These are phyloP conservation scores for Hippophae gyantsensis DNA, from an alignment of 306 rosid genomes.

Conservation along the genomic window DNA sequence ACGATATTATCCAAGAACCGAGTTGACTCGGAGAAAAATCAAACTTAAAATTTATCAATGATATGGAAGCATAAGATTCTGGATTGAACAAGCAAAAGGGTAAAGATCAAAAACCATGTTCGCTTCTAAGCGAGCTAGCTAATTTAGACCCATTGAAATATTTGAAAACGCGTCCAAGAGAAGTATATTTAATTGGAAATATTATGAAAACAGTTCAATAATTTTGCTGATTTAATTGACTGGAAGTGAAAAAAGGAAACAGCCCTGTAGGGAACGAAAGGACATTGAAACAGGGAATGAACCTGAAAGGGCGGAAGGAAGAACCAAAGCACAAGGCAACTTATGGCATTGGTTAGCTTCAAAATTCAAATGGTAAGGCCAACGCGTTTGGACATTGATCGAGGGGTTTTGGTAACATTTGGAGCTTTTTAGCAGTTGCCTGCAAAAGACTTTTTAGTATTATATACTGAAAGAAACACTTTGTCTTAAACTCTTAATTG, in stretches of 20 bases:
- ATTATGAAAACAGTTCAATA: not conserved
- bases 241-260: not conserved
- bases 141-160: constrained; percentile 1
- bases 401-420: too few species aligned
- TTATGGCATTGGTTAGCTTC: not conserved
- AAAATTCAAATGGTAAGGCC: too few species aligned
- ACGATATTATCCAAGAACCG: constrained; percentile 14
- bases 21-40: not conserved
- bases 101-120: constrained; percentile 22
- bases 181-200: not conserved
- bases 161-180: constrained; percentile 50
- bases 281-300: not conserved
- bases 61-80: not conserved
- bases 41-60: constrained; percentile 9
- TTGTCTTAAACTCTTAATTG: too few species aligned
- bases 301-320: too few species aligned
- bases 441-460: too few species aligned
- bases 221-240: constrained; percentile 1
- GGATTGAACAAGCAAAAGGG: constrained; percentile 10
- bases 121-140: constrained; percentile 11
- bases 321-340: constrained; percentile 5
- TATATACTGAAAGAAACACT: too few species aligned
- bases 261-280: too few species aligned
- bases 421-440: too few species aligned
- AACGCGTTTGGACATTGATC: too few species aligned